Base-by-base conservation (phyloP, 768 basidiomycete genomes). In the Leccinum subtestaceum region DNA sequence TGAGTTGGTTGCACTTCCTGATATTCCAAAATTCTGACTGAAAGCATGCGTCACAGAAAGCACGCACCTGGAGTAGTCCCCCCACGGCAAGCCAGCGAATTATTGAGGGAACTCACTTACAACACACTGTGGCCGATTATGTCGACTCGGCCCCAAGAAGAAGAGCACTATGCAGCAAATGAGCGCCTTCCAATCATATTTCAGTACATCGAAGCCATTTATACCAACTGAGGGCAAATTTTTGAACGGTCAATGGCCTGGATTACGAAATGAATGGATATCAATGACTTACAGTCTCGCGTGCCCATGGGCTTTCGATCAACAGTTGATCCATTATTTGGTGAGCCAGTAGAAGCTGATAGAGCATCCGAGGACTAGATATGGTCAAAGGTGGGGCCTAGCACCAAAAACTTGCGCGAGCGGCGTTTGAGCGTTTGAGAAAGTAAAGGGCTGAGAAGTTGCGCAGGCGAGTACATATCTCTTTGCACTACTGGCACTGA, bases 401-500 rank as follows among this genome's bases (percentile, higher is more conserved):
- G 40, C 8, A 43, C 10, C 47, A 13, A 47, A 23, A 13, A 32
- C 46, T 29, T 49, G 43, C 12, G 0, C 40, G 21, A 57, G 60
- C 53, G 47, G 60, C 51, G 31, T 52, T 51, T 10, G 6, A 32
- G 60, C 51, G 31, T 52, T 51, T 5, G n/a, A n/a, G 4, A 32
- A 19, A 57, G 51, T 49, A 48, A 25, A 17, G 23, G 13, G 7
- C 5, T 23, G 1, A 25, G 27, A 32, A 25, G 19, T 13, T 52
- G 23, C 40, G 17, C 12, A 67, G 65, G 56, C 49, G 9, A 64
- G 62, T 58, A 56, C 13, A 53, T 1, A n/a, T 36, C 5, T 49
- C 40, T 52, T 27, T 0, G n/a, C 31, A 34, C 9, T 53, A 34
- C 9, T 53, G 11, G 23, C 17, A 6, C 48, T 21, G 32, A 23